These are phyloP conservation scores for Grosmannia penicillata DNA, from an alignment of 2,329 filamentous ascomycete species.

Conservation along the genomic window DNA sequence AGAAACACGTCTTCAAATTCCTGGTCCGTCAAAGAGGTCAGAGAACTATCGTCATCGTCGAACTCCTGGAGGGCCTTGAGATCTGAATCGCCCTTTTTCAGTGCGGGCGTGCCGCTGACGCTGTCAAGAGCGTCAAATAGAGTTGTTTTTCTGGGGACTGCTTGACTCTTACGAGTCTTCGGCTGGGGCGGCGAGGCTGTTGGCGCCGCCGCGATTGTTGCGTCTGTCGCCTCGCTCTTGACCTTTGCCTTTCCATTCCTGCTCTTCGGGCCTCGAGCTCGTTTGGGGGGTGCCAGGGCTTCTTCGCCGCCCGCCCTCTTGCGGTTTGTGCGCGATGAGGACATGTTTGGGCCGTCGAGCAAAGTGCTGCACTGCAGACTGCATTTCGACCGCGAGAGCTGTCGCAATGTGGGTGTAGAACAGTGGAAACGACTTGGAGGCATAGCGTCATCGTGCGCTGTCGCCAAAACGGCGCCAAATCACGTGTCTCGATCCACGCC, in stretches of 20 bases:
- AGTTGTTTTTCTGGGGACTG: conserved; percentile 34
- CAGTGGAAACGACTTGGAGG: too few relatives aligned
- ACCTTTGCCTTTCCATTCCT: conserved; percentile 7
- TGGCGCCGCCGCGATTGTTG: neutral
- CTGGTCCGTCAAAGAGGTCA: conserved; percentile 39
- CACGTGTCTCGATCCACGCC: conserved; percentile 3
- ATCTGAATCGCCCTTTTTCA: conserved; percentile 24
- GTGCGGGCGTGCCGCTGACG: conserved; percentile 25
- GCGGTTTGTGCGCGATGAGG: conserved; percentile 51
- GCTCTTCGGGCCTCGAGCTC: conserved; percentile 15
- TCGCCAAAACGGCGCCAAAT: conserved; percentile 6
- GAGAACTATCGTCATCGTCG: conserved; percentile 25
- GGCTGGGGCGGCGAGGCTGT: neutral
- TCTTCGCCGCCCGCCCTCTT: conserved; percentile 41
- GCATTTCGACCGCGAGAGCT: too few relatives aligned
- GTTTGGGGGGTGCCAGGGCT: conserved; percentile 23
- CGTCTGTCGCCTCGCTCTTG: neutral
- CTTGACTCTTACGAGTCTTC: conserved; percentile 6
- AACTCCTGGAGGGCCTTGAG: conserved; percentile 15
- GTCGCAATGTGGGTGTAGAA: neutral
- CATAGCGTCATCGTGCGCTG: too few relatives aligned
- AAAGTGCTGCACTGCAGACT: too few relatives aligned
- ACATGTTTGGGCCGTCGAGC: too few relatives aligned
- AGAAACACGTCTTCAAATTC: conserved; percentile 39
- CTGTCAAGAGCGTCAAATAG: conserved; percentile 48